phyloP scores from a whole-genome alignment of 495 filamentous ascomycete species.

The Penicillium pulvis region DNA sequence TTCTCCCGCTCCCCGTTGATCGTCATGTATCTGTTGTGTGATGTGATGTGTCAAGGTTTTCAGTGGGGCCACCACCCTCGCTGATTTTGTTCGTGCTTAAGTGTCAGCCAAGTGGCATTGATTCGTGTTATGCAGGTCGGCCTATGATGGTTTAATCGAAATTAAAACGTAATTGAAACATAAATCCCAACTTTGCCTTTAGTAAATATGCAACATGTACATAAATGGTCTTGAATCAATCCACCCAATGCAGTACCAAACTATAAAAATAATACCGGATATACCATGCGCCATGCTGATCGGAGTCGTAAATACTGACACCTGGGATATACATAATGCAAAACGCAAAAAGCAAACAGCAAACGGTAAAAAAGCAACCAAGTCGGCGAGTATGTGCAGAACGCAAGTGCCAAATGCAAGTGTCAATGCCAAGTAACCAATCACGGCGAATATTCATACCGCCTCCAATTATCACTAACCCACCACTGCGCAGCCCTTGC shows the following conservation, averaged over 20 bases:
- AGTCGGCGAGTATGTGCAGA: background rate
- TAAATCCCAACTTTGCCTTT: too few species aligned
- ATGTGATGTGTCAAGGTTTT: too few species aligned
- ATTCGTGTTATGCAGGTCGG: too few species aligned
- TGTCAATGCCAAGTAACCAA: background rate
- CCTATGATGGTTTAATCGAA: background rate
- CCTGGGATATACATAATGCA: conserved; percentile 9
- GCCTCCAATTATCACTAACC: conserved; percentile 34
- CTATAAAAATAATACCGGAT: conserved; percentile 9
- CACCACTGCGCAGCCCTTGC: conserved; percentile 41
- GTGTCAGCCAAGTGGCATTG: too few species aligned
- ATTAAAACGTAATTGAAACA: background rate
- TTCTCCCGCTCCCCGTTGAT: too few species aligned
- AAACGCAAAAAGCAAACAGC: background rate
- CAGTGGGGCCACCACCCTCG: too few species aligned
- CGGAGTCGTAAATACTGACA: conserved; percentile 9
- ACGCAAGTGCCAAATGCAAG: background rate
- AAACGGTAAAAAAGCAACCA: conserved; percentile 6
- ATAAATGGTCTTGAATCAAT: background rate
- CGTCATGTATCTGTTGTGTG: too few species aligned
- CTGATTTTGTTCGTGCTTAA: too few species aligned
- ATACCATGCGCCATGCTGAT: conserved; percentile 24
- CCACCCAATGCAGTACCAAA: background rate
- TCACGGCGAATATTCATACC: conserved; percentile 20
- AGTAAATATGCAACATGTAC: too few species aligned